phyloP scores from a whole-genome alignment of 1,284 basidiomycete genomes.

The Ganoderma lingzhi region DNA sequence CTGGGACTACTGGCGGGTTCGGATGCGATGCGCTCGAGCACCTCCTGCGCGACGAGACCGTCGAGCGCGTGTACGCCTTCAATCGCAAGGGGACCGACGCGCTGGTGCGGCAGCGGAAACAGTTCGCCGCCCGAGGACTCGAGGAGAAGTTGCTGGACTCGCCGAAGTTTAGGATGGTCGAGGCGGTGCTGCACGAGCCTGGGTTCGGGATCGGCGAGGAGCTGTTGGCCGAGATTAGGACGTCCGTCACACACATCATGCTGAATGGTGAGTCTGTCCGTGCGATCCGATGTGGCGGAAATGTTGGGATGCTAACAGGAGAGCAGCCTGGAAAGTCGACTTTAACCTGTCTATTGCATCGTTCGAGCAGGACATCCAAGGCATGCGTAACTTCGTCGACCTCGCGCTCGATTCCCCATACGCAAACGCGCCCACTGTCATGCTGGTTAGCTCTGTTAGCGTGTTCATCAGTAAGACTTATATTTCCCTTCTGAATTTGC shows the following conservation, averaged over 20 bases:
- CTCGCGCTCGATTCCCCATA: constrained; percentile 40
- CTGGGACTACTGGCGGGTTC: constrained; percentile 40
- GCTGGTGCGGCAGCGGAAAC: constrained; percentile 39
- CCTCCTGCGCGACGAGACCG: constrained; percentile 27
- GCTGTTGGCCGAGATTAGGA: constrained; percentile 36
- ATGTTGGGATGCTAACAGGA: not conserved
- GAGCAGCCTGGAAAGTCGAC: constrained; percentile 47
- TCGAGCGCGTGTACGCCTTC: constrained; percentile 37
- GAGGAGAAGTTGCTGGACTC: constrained; percentile 38
- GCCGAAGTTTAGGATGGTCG: constrained; percentile 44
- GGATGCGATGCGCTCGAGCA: constrained; percentile 37
- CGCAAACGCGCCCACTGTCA: constrained; percentile 33
- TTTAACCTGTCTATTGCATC: constrained; percentile 42
- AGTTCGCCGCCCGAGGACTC: constrained; percentile 40
- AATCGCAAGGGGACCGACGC: constrained; percentile 29
- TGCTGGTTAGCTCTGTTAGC: constrained; percentile 46
- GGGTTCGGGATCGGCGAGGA: constrained; percentile 40
- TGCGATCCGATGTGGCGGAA: not conserved
- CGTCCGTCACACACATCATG: constrained; percentile 39
- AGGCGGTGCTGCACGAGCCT: constrained; percentile 42
- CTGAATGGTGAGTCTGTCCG: constrained; percentile 40
- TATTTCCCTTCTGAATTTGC: not conserved
- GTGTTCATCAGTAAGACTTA: constrained; percentile 34
- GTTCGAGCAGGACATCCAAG: constrained; percentile 35
- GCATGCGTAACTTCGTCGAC: constrained; percentile 32